Evolutionary conservation across 352 stramenopile species (phyloP).

Genomic region (Pythium brachiatum): DNA sequence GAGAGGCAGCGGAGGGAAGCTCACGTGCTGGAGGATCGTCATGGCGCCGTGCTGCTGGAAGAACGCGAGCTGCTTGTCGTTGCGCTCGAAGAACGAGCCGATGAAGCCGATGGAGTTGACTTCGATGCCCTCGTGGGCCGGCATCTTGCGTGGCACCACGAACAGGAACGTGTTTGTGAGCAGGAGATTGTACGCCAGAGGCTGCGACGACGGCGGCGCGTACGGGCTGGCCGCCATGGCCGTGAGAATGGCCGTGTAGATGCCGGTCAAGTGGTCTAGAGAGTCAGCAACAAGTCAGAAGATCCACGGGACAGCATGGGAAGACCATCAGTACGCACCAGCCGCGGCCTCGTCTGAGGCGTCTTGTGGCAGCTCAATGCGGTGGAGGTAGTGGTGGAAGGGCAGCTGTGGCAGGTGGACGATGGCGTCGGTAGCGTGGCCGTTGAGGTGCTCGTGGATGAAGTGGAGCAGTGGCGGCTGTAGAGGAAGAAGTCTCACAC

Average conservation of each 20-base stretch:
- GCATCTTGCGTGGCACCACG: conserved; percentile 55
- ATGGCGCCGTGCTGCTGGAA: conserved; percentile 53
- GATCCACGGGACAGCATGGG: background rate
- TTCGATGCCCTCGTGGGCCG: conserved; percentile 62
- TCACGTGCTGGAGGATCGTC: conserved; percentile 58
- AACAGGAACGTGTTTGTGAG: conserved; percentile 75
- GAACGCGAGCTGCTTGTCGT: conserved; percentile 52
- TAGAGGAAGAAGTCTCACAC: conserved; percentile 2
- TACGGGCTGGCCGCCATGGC: conserved; percentile 44
- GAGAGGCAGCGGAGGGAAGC: conserved; percentile 44
- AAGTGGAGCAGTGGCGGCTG: conserved; percentile 75
- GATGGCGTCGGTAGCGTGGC: conserved; percentile 32
- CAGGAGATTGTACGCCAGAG: conserved; percentile 73
- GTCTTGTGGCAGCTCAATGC: conserved; percentile 38
- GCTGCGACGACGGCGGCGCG: conserved; percentile 24
- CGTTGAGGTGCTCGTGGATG: conserved; percentile 49
- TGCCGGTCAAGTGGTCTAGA: conserved; percentile 33
- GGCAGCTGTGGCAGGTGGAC: conserved; percentile 64
- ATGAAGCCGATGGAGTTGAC: conserved; percentile 86
- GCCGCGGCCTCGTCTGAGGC: conserved; percentile 42
- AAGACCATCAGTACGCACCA: conserved; percentile 21
- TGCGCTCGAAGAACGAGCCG: conserved; percentile 74
- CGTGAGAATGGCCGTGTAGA: conserved; percentile 49
- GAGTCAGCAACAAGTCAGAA: background rate
- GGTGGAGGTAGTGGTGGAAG: conserved; percentile 74